Base-by-base conservation (phyloP, 805 yeast genomes). In the Yarrowia deformans region DNA sequence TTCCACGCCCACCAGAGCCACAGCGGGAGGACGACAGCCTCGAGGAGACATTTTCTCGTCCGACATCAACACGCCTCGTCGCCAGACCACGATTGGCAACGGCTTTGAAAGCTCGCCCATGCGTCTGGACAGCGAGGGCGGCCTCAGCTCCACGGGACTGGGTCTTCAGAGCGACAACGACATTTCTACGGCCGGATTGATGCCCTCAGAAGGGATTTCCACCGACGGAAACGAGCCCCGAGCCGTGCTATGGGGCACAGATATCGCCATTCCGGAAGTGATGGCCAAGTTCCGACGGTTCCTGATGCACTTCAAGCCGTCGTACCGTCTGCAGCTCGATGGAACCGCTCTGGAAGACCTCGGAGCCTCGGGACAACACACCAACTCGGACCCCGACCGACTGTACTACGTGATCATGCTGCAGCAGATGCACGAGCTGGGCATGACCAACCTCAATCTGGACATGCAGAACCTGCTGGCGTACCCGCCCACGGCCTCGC, bases 161-260 rank as follows among this genome's bases (percentile, higher is more conserved):
- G 52, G 39, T 5, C 45, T 45, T 2, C 40, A 43, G 32, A 60
- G 66, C 32, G 66, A 60, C 14, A 13, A 18, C 5, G 34, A 23
- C 8, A n/a, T 42, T 7, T 56, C 63, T 4, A 8, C 48, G 0
- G 48, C 29, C 1, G 63, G 63, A 0, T 18, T 60, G n/a, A 40
- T 60, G 52, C 40, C 66, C 1, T 45, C 52, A 13, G 66, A 60
- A 10, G 52, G 52, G 0, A 14, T 60, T 5, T 42, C 66, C 9
- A 60, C 75, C 9, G 78, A 81, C 67, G 81, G 82, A 32, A 86
- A 85, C 67, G 97, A 90, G 72, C 97, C 97, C 0, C 87, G 88
- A 32, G 85, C 96, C 75, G 97, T 95, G 68, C 94, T 95, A 75
- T 95, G 99, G 99, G 99, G 99, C 79, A 95, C 99, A 0, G 93